These are phyloP conservation scores for Lichtheimia ornata DNA, from an alignment of 371 early-diverging fungal genomes.

Conservation along the genomic window DNA sequence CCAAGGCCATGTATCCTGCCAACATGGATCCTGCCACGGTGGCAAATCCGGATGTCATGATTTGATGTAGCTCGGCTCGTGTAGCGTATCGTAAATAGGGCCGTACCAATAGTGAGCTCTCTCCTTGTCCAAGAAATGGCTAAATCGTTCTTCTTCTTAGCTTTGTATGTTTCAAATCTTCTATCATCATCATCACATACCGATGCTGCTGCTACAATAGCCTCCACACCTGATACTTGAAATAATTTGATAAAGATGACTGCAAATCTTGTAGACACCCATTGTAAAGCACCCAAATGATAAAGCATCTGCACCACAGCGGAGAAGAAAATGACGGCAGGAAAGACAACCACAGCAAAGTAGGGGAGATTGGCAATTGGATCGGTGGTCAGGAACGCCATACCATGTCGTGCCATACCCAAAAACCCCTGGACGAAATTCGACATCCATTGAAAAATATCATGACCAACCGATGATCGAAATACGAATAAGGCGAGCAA, in stretches of 20 bases:
- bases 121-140: constrained; percentile 83
- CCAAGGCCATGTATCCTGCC: constrained; percentile 70
- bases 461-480: constrained; percentile 71
- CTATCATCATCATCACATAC: constrained; percentile 7
- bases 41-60: constrained; percentile 90
- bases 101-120: constrained; percentile 80
- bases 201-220: constrained; percentile 86
- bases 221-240: constrained; percentile 85
- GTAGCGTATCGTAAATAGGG: constrained; percentile 88
- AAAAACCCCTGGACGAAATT: constrained; percentile 69
- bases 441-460: constrained; percentile 78
- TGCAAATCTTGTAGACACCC: constrained; percentile 73
- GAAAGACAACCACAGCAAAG: constrained; percentile 79
- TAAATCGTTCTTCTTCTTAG: not conserved
- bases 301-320: constrained; percentile 84
- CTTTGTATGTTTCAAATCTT: not conserved
- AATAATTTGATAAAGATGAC: constrained; percentile 69
- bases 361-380: constrained; percentile 31
- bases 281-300: constrained; percentile 85
- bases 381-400: constrained; percentile 70
- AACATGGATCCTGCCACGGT: constrained; percentile 88
- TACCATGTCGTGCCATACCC: constrained; percentile 66
- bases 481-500: constrained; percentile 82
- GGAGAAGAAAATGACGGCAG: constrained; percentile 88
- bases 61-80: constrained; percentile 81